Evolutionary conservation across 345 rosid species (phyloP).

Genomic region (Populus deltoides): DNA sequence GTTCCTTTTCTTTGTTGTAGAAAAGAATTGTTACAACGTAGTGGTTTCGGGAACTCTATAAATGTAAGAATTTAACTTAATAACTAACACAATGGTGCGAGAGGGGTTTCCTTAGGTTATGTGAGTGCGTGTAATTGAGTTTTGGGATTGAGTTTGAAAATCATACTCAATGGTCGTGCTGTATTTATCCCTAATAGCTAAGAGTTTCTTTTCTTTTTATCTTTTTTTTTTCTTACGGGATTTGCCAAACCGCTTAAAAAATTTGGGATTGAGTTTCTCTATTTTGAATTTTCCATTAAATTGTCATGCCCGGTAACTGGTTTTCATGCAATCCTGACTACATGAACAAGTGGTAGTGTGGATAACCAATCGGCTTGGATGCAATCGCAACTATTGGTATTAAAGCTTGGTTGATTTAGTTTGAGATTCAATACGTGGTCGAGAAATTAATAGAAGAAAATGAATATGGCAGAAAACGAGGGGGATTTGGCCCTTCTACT

Average conservation of each 20-base stretch:
- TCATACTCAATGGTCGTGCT: background rate
- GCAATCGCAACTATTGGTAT: background rate
- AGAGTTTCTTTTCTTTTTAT: too few species aligned
- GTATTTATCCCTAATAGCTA: background rate
- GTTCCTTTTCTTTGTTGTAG: background rate
- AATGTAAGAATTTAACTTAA: background rate
- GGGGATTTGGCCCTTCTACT: background rate
- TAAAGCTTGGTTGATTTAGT: background rate
- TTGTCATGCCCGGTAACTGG: background rate
- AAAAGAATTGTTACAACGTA: background rate
- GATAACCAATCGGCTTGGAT: background rate
- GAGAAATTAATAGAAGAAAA: background rate
- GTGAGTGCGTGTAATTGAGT: background rate
- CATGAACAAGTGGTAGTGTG: background rate
- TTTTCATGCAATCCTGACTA: background rate
- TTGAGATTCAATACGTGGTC: background rate
- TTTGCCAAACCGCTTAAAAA: background rate
- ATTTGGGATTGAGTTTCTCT: too few species aligned
- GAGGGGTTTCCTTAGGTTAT: background rate
- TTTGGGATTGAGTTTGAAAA: background rate
- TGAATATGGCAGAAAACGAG: background rate
- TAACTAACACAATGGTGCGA: background rate
- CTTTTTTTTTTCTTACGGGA: background rate
- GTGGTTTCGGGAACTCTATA: background rate
- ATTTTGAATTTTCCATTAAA: too few species aligned